phyloP scores from a whole-genome alignment of 129 eudicot species.

The Logfia minima region DNA sequence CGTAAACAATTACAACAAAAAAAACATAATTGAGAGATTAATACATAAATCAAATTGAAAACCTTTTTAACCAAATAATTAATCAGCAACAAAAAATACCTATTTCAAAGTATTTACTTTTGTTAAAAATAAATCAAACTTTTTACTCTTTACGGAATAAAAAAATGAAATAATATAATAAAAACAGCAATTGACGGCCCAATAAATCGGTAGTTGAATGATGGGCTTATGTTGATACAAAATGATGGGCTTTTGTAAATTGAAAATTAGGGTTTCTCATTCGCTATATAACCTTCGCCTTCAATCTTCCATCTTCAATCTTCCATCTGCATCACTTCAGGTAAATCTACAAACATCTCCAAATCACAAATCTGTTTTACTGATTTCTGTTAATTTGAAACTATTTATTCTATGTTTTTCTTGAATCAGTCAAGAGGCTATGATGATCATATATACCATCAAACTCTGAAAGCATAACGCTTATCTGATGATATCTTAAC shows the following conservation, averaged over 20 bases:
- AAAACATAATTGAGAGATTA: no score
- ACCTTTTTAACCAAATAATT: no score
- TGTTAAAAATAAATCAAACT: no score
- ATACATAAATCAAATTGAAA: no score
- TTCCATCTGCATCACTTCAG: not conserved
- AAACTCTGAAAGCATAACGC: conserved; percentile 55
- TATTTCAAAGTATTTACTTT: no score
- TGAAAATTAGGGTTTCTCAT: conserved; percentile 21
- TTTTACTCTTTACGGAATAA: no score
- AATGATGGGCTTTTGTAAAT: not conserved
- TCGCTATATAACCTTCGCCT: conserved; percentile 4
- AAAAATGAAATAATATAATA: no score
- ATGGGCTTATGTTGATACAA: not conserved
- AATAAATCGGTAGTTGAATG: not conserved
- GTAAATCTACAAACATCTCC: not conserved
- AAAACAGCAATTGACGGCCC: not conserved
- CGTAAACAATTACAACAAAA: no score
- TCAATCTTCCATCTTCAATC: not conserved
- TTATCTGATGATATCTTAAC: conserved; percentile 39
- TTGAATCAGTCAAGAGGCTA: conserved; percentile 18
- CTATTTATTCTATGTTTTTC: no score
- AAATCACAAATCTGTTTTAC: no score
- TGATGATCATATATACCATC: conserved; percentile 61
- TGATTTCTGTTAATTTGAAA: not conserved
- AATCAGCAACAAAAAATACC: no score